Conservation (phyloP, 257 asterid genomes). For the Ilex aquifolium region DNA sequence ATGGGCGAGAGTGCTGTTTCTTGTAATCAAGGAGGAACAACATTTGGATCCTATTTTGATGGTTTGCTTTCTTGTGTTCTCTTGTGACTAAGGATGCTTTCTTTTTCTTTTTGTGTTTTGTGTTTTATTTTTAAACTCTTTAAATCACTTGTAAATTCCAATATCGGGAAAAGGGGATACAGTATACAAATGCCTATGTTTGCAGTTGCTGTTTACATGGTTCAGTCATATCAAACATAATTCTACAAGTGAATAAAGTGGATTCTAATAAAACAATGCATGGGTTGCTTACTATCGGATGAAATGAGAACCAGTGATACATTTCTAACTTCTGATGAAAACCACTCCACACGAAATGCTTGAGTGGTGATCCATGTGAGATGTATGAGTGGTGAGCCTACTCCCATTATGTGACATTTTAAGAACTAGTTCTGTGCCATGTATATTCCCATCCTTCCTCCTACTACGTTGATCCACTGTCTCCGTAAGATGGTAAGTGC, state of each 20-base stretch:
- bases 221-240: too few relatives aligned
- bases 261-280: too few relatives aligned
- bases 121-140: neutral
- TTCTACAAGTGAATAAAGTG: too few relatives aligned
- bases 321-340: too few relatives aligned
- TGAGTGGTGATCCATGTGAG: neutral
- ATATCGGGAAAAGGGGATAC: too few relatives aligned
- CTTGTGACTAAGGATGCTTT: neutral
- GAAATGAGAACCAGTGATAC: too few relatives aligned
- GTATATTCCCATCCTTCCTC: neutral
- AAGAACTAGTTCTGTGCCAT: neutral
- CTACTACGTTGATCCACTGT: neutral
- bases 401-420: neutral
- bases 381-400: neutral
- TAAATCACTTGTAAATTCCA: too few relatives aligned
- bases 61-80: slow-evolving; percentile 30
- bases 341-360: too few relatives aligned
- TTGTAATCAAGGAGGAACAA: slow-evolving; percentile 37
- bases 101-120: slow-evolving; percentile 4
- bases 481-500: neutral
- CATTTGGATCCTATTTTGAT: slow-evolving; percentile 42
- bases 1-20: slow-evolving; percentile 85
- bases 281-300: too few relatives aligned
- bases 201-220: too few relatives aligned
- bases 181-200: too few relatives aligned